Evolutionary conservation across 176 grass and related monocot species (phyloP).

Genomic region (Puya raimondii): DNA sequence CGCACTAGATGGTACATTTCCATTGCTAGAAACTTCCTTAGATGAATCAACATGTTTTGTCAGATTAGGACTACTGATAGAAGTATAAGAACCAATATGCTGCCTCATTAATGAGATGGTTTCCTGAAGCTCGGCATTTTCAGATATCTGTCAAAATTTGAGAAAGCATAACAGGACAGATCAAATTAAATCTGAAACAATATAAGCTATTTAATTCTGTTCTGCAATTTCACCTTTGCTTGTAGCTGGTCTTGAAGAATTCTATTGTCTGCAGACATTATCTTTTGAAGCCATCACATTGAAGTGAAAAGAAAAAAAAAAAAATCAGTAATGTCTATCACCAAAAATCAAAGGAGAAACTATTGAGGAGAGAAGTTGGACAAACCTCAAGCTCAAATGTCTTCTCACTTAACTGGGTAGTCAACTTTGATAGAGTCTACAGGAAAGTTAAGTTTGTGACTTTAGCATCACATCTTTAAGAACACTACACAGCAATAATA

Average conservation of each 20-base stretch:
- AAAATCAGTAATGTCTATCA: slow-evolving; percentile 17
- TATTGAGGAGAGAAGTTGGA: slow-evolving; percentile 7
- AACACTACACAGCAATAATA: background rate
- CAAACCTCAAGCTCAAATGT: slow-evolving; percentile 89
- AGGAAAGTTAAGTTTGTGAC: slow-evolving; percentile 16
- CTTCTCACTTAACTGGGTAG: slow-evolving; percentile 74
- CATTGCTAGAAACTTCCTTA: slow-evolving; percentile 22
- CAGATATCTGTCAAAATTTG: slow-evolving; percentile 45
- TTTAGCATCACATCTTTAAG: background rate
- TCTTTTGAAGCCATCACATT: slow-evolving; percentile 37
- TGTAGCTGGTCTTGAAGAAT: slow-evolving; percentile 96
- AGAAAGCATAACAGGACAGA: slow-evolving; percentile 19
- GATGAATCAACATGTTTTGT: slow-evolving; percentile 24
- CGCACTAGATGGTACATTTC: slow-evolving; percentile 22
- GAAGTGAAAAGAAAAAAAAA: slow-evolving; percentile 15
- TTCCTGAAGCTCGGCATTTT: slow-evolving; percentile 70
- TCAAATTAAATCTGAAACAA: slow-evolving; percentile 14
- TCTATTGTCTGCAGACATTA: slow-evolving; percentile 98
- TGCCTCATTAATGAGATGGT: slow-evolving; percentile 43
- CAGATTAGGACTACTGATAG: slow-evolving; percentile 20
- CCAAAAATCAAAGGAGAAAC: background rate
- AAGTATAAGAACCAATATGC: slow-evolving; percentile 25
- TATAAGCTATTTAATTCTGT: slow-evolving; percentile 1
- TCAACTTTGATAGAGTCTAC: slow-evolving; percentile 78
- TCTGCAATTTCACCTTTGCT: slow-evolving; percentile 50